Evolutionary conservation across 768 basidiomycete genomes (phyloP), one percentile per base, ranked within the genome.

Genomic region (Lactarius akahatsu): DNA sequence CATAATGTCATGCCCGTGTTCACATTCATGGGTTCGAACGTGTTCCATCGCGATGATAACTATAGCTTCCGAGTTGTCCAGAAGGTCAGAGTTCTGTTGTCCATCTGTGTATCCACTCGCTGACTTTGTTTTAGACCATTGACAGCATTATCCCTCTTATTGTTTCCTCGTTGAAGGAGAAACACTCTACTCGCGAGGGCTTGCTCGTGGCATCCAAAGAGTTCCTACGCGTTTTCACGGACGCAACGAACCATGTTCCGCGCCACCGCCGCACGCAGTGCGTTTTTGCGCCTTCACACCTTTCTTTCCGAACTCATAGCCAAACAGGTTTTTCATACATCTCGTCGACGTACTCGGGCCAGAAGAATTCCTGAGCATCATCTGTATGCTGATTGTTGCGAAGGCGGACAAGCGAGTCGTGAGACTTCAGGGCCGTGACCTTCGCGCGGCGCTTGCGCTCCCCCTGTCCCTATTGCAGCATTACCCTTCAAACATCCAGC

Each of bases 21-120:
- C 80, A 98, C 96, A 0, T 98, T 98, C 78, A 98, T 98, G 94
- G 96, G 97, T 23, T 93, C 96, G n/a, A 96, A 94, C 68, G 89
- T 98, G 20, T 92, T 98, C 80, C 96, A 97, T 73, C 85, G 95
- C 57, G 97, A 99, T 70, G 97, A 99, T 74, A 86, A 90, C 0
- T 96, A 96, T 77, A 96, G 92, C 73, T 96, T 97, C 81, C 86
- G 87, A 43, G 95, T 98, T 10, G 92, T 98, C 2, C 95, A 98
- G 75, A 91, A 91, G 82, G 94, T 93, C 62, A 54, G 78, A 58
- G 2, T 26, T 5, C 15, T 26, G 26, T 30, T 28, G 15, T 59
- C 16, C 8, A 54, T 18, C 3, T 32, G 20, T 11, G 41, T 43
- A 41, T 23, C 10, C 18, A 26, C 34, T 15, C 38, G 23, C 62